Evolutionary conservation across 169 alveolate species (phyloP).

Genomic region (Miamiensis avidus): DNA sequence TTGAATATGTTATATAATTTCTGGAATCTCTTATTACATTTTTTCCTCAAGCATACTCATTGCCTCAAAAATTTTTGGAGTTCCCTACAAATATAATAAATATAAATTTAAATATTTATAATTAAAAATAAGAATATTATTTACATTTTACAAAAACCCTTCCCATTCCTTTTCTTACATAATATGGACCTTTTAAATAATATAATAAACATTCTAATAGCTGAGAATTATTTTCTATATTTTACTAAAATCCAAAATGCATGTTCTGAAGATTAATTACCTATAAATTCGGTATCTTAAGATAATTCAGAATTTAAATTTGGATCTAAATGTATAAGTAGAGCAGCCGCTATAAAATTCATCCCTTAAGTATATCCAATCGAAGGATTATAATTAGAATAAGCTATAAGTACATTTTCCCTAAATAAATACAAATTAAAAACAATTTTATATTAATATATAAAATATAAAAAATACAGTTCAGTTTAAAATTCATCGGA

Average conservation of each 20-base stretch:
- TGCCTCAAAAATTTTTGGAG: constrained; percentile 1
- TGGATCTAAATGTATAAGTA: constrained; percentile 19
- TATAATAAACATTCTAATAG: too few relatives aligned
- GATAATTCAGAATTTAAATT: constrained; percentile 5
- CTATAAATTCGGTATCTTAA: not conserved
- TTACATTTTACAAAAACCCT: not conserved
- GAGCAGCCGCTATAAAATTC: constrained; percentile 22
- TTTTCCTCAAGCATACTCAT: not conserved
- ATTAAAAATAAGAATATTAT: too few relatives aligned
- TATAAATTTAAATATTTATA: too few relatives aligned
- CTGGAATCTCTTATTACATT: not conserved
- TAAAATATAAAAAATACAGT: not conserved
- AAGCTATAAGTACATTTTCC: not conserved
- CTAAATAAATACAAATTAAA: not conserved
- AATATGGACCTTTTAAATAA: not conserved
- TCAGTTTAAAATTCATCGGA: not conserved
- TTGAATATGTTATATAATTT: not conserved
- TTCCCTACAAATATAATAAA: constrained; percentile 11
- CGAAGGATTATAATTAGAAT: constrained; percentile 3
- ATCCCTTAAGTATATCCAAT: constrained; percentile 23
- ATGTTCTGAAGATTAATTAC: constrained; percentile 7
- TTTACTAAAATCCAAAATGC: constrained; percentile 14
- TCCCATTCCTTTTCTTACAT: constrained; percentile 5
- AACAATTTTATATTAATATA: too few relatives aligned
- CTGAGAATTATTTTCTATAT: too few relatives aligned